These are phyloP conservation scores for Trichoderma semiorbis DNA, from an alignment of 2,329 filamentous ascomycete genomes.

Conservation along the genomic window DNA sequence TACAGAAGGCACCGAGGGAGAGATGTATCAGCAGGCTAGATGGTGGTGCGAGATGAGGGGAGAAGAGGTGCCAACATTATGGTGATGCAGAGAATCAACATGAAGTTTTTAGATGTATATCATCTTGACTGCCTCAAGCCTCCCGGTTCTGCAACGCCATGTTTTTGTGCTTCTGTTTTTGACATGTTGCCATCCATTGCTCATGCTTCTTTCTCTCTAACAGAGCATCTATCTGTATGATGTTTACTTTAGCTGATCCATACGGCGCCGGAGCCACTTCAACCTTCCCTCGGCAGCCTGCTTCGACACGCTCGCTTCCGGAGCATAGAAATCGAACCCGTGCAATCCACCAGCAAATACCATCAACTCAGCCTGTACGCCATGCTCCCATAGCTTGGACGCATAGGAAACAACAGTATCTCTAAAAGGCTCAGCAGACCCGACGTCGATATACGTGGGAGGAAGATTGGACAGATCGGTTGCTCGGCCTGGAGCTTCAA, in stretches of 20 bases:
- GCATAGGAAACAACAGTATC: background rate
- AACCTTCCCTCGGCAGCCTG: background rate
- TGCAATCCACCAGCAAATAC: background rate
- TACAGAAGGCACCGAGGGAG: slow-evolving; percentile 29
- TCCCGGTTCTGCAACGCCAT: background rate
- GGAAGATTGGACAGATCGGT: background rate
- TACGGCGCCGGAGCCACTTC: background rate
- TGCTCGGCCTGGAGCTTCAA: background rate
- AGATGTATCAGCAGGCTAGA: slow-evolving; percentile 28
- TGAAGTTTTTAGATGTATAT: background rate
- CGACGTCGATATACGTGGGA: background rate
- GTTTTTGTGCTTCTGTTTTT: background rate
- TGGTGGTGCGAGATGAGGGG: slow-evolving; percentile 31
- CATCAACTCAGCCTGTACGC: background rate
- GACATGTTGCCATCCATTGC: background rate
- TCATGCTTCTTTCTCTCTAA: background rate
- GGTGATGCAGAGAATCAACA: background rate
- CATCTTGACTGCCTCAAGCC: background rate
- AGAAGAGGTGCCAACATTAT: slow-evolving; percentile 17
- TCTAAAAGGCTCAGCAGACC: background rate
- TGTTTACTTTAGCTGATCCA: background rate
- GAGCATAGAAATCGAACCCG: background rate
- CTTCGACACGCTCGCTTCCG: background rate
- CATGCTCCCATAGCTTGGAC: background rate
- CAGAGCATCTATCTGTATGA: background rate